These are phyloP conservation scores for Rutstroemia sp. DNA, from an alignment of 2,329 filamentous ascomycete species.

Conservation along the genomic window DNA sequence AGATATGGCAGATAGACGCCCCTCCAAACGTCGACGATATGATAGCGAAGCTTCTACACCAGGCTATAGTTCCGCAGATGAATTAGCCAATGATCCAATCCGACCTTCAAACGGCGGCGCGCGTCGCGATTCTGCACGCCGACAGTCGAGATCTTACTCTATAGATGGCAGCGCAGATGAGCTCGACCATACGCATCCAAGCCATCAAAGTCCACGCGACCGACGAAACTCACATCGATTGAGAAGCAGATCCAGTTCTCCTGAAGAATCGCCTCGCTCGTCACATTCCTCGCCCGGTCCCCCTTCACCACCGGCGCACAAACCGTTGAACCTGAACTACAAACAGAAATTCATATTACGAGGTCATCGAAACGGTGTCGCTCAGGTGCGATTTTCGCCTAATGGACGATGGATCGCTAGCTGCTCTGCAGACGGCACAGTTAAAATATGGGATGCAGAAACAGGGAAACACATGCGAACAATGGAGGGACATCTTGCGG, in stretches of 20 bases:
- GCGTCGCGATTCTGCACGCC: conserved; percentile 17
- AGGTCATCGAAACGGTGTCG: conserved; percentile 73
- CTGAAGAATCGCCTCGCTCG: conserved; percentile 18
- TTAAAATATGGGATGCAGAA: conserved; percentile 81
- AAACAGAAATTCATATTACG: conserved; percentile 60
- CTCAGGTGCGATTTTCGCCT: conserved; percentile 84
- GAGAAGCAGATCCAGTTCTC: conserved; percentile 19
- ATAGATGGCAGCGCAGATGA: conserved; percentile 25
- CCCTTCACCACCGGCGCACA: conserved; percentile 18
- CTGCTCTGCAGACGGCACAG: conserved; percentile 79
- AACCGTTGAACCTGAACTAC: conserved; percentile 29
- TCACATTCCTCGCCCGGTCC: conserved; percentile 20
- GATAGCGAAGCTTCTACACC: conserved; percentile 35
- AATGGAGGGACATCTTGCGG: conserved; percentile 86
- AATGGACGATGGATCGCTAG: conserved; percentile 86
- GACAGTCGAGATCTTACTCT: conserved; percentile 19
- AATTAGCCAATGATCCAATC: conserved; percentile 28
- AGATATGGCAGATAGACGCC: conserved; percentile 13
- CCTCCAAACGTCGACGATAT: conserved; percentile 24
- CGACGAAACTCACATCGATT: conserved; percentile 4
- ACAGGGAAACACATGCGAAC: conserved; percentile 80
- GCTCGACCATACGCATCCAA: conserved; percentile 23
- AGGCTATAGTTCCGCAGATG: conserved; percentile 40
- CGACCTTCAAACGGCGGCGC: conserved; percentile 26
- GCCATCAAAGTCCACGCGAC: conserved; percentile 6